A percentile compares a stretch with the other conserved stretches of the same genome.
Conservation (phyloP, 306 rosid species). For the Casuarina cunninghamiana region DNA sequence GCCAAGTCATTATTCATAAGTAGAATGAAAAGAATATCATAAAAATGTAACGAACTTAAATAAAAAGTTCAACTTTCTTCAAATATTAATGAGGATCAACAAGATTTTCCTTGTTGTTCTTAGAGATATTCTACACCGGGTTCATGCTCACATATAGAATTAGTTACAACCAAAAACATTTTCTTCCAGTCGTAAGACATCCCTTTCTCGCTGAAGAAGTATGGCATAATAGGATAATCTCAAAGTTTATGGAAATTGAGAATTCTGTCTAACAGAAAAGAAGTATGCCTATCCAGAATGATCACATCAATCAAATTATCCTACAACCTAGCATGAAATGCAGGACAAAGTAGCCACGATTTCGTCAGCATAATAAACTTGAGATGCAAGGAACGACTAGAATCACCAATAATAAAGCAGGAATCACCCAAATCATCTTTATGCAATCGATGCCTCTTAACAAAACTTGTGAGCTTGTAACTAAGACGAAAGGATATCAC, state of each 20-base stretch:
- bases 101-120: neutral
- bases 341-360: neutral
- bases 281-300: neutral
- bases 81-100: neutral
- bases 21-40: neutral
- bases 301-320: neutral
- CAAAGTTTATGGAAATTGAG: neutral
- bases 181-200: neutral
- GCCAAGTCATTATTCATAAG: neutral
- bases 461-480: neutral
- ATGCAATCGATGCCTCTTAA: neutral
- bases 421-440: neutral
- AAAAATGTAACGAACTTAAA: neutral
- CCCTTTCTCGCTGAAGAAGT: neutral
- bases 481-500: slow-evolving; percentile 36
- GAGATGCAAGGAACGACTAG: neutral
- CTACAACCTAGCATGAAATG: neutral
- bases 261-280: neutral
- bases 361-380: neutral
- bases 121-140: neutral
- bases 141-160: neutral
- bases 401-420: neutral
- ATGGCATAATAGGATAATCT: neutral
- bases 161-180: neutral
- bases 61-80: neutral